Conservation (phyloP, 495 filamentous ascomycete genomes). For the Entonaema liquescens region DNA sequence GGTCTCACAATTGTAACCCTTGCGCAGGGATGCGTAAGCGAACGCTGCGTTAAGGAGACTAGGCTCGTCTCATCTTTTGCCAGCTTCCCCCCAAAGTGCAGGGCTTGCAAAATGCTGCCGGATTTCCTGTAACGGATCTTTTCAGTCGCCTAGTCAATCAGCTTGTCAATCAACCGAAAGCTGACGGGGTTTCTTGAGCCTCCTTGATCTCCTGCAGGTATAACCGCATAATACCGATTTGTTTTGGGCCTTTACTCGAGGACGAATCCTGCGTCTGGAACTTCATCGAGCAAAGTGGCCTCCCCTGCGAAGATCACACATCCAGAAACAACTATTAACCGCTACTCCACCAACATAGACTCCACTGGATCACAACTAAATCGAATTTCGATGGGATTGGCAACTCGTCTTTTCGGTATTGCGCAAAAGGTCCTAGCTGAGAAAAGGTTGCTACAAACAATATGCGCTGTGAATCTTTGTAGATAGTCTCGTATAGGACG, state of each 20-base stretch:
- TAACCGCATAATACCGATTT: conserved; percentile 40
- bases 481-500: conserved; percentile 2
- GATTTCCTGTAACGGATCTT: conserved; percentile 7
- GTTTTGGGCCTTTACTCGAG: conserved; percentile 37
- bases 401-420: conserved; percentile 22
- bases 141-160: not conserved
- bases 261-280: conserved; percentile 42
- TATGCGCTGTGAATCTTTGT: conserved; percentile 10
- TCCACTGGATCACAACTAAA: conserved; percentile 30
- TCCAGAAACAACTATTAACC: conserved; percentile 34
- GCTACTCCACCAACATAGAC: conserved; percentile 19
- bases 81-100: conserved; percentile 19
- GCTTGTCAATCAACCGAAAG: conserved; percentile 19
- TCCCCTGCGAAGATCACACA: conserved; percentile 44
- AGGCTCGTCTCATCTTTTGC: conserved; percentile 40
- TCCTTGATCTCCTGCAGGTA: conserved; percentile 35
- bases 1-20: conserved; percentile 38
- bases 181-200: conserved; percentile 27
- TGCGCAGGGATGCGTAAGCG: conserved; percentile 31
- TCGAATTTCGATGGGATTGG: conserved; percentile 28
- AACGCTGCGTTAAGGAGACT: conserved; percentile 30
- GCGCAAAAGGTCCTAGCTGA: conserved; percentile 14
- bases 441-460: conserved; percentile 25
- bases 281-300: conserved; percentile 29
- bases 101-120: conserved; percentile 19